phyloP scores from a whole-genome alignment of 2,329 filamentous ascomycete species.

The Davidsoniella virescens region DNA sequence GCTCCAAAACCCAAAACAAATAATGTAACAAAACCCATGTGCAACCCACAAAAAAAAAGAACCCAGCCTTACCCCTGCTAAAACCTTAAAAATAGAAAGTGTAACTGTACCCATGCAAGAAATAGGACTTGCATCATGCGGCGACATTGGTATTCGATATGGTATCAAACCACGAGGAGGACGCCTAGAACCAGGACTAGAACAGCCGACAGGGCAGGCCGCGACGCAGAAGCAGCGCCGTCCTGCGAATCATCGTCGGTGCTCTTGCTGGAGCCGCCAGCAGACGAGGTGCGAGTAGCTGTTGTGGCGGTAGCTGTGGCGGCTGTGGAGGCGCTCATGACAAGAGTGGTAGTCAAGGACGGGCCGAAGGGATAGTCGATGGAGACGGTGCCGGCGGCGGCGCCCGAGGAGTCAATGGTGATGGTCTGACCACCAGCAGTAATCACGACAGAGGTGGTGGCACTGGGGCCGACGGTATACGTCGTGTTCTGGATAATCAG shows the following conservation, averaged over 20 bases:
- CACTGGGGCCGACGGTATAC: constrained; percentile 33
- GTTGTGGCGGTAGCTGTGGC: constrained; percentile 1
- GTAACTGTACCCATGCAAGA: too few species aligned
- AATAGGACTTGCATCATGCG: too few species aligned
- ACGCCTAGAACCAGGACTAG: too few species aligned
- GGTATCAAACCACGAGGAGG: too few species aligned
- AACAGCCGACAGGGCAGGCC: too few species aligned
- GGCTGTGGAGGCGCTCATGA: constrained; percentile 24
- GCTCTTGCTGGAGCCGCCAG: constrained; percentile 6
- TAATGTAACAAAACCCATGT: too few species aligned
- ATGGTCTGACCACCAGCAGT: constrained; percentile 29
- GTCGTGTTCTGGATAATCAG: constrained; percentile 34
- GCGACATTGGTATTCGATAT: too few species aligned
- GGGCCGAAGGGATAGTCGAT: constrained; percentile 30
- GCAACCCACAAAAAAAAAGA: too few species aligned
- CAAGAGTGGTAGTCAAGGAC: constrained; percentile 17
- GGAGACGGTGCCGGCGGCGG: constrained; percentile 30
- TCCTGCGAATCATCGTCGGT: constrained; percentile 14
- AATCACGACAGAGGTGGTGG: constrained; percentile 27
- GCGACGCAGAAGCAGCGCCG: too few species aligned
- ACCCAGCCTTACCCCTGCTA: too few species aligned
- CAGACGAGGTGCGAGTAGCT: constrained; percentile 3
- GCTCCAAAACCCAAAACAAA: too few species aligned
- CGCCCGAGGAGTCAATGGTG: constrained; percentile 33
- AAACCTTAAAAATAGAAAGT: too few species aligned